phyloP scores from a whole-genome alignment of 2,329 filamentous ascomycete genomes.

The Byssoonygena ceratinophila region DNA sequence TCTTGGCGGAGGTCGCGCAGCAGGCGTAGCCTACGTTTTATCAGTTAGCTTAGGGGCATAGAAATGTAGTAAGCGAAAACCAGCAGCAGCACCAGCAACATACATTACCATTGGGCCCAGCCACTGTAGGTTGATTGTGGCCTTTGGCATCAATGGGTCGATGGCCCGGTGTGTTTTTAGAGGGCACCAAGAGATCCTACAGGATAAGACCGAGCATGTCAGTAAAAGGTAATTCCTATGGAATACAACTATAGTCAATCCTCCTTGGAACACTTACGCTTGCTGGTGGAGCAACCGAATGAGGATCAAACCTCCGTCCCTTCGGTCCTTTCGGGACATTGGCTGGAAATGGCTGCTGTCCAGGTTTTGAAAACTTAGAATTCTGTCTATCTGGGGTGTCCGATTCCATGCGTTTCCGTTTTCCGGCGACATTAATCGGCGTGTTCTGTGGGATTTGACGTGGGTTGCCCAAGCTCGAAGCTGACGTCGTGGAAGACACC shows the following conservation, averaged over 20 bases:
- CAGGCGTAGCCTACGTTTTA: not conserved
- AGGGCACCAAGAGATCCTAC: conserved; percentile 34
- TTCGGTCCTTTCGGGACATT: conserved; percentile 19
- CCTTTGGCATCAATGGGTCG: conserved; percentile 17
- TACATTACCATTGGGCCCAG: conserved; percentile 5
- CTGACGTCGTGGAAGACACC: conserved; percentile 21
- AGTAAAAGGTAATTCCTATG: not conserved
- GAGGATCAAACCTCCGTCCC: conserved; percentile 18
- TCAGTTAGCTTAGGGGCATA: not conserved
- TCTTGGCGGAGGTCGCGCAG: not conserved
- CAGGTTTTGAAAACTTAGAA: conserved; percentile 23
- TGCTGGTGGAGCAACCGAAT: conserved; percentile 18
- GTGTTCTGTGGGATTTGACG: not conserved
- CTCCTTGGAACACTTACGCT: conserved; percentile 19
- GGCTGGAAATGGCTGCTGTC: conserved; percentile 18
- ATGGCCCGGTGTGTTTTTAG: conserved; percentile 28
- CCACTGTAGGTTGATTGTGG: conserved; percentile 3
- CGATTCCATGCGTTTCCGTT: conserved; percentile 28
- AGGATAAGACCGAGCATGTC: not conserved
- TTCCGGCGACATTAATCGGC: conserved; percentile 14
- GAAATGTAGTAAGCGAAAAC: no score
- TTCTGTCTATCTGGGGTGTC: conserved; percentile 20
- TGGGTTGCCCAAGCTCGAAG: conserved; percentile 13
- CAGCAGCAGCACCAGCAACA: not conserved
- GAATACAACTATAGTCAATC: conserved; percentile 5